Conservation (phyloP, 768 basidiomycete genomes). For the Xanthoconium purpureum region DNA sequence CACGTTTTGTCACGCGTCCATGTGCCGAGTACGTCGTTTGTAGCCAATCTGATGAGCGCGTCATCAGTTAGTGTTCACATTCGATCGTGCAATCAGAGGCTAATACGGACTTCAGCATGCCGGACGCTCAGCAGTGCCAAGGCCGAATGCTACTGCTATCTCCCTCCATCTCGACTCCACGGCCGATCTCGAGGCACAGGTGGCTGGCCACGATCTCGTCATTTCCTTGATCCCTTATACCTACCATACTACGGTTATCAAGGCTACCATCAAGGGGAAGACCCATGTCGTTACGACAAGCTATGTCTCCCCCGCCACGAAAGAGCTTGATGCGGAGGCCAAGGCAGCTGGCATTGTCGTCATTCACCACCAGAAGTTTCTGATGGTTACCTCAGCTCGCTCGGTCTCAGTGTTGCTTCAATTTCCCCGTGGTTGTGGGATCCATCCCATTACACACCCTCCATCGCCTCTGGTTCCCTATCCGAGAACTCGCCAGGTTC, state of each 20-base stretch:
- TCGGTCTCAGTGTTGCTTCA: no score
- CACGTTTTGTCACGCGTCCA: constrained; percentile 94
- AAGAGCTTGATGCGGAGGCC: constrained; percentile 74
- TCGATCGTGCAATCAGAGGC: neutral
- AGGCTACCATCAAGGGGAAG: constrained; percentile 78
- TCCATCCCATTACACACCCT: no score
- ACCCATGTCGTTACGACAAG: constrained; percentile 95
- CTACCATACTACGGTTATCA: constrained; percentile 84
- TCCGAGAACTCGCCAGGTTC: no score
- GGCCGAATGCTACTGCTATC: constrained; percentile 64
- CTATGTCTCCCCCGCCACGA: constrained; percentile 91
- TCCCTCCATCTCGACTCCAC: constrained; percentile 78
- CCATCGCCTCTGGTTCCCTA: no score
- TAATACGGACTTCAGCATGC: constrained; percentile 56
- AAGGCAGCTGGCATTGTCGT: constrained; percentile 90
- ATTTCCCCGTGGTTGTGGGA: no score
- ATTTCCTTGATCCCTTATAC: constrained; percentile 97
- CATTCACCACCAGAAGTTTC: no score
- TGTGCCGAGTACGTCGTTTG: constrained; percentile 92
- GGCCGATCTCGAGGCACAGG: constrained; percentile 69
- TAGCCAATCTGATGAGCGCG: constrained; percentile 75
- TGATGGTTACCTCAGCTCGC: no score
- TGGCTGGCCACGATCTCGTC: constrained; percentile 88
- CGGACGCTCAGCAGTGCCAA: constrained; percentile 79
- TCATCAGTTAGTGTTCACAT: constrained; percentile 59